Percentiles rank a stretch among this genome's conserved stretches.
Conservation (phyloP, 2,329 filamentous ascomycete species). For the Fusarium chuoi region DNA sequence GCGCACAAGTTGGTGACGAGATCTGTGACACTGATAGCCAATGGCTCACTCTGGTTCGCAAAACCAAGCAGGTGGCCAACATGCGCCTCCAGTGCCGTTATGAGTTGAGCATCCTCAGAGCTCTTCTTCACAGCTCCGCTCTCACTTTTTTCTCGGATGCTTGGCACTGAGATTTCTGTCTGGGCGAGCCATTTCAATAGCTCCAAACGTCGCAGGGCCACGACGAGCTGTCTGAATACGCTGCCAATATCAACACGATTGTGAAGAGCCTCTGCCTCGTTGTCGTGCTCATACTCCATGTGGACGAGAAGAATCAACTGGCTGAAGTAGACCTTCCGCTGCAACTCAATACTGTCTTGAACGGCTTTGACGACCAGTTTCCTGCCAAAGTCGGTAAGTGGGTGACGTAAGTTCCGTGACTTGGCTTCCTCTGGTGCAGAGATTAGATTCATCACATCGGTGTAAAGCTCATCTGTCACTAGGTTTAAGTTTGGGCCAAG, state of each 20-base stretch:
- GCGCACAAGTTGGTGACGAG: constrained; percentile 74
- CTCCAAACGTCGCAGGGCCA: constrained; percentile 77
- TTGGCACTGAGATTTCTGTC: constrained; percentile 64
- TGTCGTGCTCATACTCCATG: constrained; percentile 84
- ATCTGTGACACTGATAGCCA: constrained; percentile 71
- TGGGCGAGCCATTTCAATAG: constrained; percentile 76
- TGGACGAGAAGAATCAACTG: constrained; percentile 86
- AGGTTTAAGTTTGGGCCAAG: constrained; percentile 73
- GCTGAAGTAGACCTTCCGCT: constrained; percentile 80
- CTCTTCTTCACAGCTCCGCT: constrained; percentile 53
- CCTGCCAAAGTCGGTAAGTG: constrained; percentile 79
- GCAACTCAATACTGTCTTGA: constrained; percentile 79
- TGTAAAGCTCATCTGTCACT: constrained; percentile 66
- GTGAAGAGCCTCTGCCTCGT: constrained; percentile 73
- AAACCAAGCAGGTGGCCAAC: constrained; percentile 73
- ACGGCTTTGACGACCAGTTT: constrained; percentile 79
- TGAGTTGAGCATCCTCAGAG: constrained; percentile 58
- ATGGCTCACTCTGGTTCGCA: constrained; percentile 60
- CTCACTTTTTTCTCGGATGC: constrained; percentile 53
- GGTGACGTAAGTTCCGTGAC: constrained; percentile 58
- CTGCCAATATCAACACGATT: constrained; percentile 71
- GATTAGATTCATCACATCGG: constrained; percentile 60
- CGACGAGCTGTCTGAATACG: constrained; percentile 76
- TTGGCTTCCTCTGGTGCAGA: constrained; percentile 58
- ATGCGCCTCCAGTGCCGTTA: constrained; percentile 69